Evolutionary conservation across 2,329 filamentous ascomycete species (phyloP), one percentile per base, ranked within the genome.

Genomic region (Cladophialophora immunda): DNA sequence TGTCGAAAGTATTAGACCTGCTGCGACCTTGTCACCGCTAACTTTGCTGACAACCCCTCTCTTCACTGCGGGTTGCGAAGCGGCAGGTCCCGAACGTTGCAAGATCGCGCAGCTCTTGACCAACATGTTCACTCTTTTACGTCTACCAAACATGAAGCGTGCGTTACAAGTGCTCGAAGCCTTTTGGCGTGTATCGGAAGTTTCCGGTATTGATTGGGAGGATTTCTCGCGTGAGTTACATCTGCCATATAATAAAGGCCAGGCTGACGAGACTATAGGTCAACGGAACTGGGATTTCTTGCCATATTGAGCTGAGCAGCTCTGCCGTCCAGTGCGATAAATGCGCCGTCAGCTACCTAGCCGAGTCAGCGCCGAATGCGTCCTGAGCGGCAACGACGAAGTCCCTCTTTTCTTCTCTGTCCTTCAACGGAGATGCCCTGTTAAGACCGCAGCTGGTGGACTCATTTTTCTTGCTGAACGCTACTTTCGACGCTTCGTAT

Each of bases 41-140:
- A 78, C 79, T 7, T 76, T 81, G 70, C 72, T 81, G 17, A 81
- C 80, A 22, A 81, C 80, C 6, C 79, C 80, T 6, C 68, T 81
- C 5, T 81, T 81, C 63, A 80, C 80, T 53, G 80, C 79, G 7
- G 80, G 80, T 2, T 69, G 62, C 41, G 62, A 58, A 45, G 55
- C 62, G 19, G 27, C 15, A 53, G 62, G 62, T 30, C 7, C 41
- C 6, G 62, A 58, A 30, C 55, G 62, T 27, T 5, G 3, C 13
- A 58, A 54, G 30, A 58, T 64, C 34, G 45, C 57, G 32, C 19
- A 34, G 25, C 15, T 64, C 19, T 52, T 64, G 30, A 57, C 50
- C 3, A 54, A 54, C 11, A 54, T 54, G 50, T 54, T 54, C 50
- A 15, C 50, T 19, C 59, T 53, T 56, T n/a, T 62, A n/a, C 59